A percentile compares a stretch with the other conserved stretches of the same genome.
phyloP scores from a whole-genome alignment of 805 yeast species.

The Candida xyloterini region DNA sequence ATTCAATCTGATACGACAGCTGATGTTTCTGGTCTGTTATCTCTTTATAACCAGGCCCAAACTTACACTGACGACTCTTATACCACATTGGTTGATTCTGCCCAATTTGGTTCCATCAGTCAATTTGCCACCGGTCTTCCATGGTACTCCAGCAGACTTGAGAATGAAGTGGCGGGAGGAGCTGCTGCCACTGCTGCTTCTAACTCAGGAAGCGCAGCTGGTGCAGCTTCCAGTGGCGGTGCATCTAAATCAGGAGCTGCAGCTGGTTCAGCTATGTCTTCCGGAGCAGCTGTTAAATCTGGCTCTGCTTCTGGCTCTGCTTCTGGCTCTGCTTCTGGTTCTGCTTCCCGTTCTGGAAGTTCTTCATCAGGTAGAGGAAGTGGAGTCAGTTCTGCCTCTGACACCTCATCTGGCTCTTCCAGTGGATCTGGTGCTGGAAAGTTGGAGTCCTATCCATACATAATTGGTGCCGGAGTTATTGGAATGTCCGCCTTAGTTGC shows the following conservation, averaged over 20 bases:
- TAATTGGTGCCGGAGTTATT: constrained; percentile 22
- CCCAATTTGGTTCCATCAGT: constrained; percentile 18
- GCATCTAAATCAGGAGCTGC: constrained; percentile 6
- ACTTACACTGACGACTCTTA: constrained; percentile 45
- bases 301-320: constrained; percentile 2
- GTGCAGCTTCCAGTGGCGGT: constrained; percentile 9
- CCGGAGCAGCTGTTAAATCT: constrained; percentile 5
- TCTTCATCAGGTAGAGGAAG: constrained; percentile 2
- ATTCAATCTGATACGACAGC: constrained; percentile 28
- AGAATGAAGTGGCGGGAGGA: constrained; percentile 17
- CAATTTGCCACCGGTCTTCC: constrained; percentile 33
- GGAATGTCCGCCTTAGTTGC: constrained; percentile 26
- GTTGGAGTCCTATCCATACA: constrained; percentile 15
- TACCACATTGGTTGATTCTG: constrained; percentile 37
- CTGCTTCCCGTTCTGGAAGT: neutral
- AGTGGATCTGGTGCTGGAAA: constrained; percentile 12
- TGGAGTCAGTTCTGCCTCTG: constrained; percentile 2
- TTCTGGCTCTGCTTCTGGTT: neutral
- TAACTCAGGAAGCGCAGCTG: too few relatives aligned
- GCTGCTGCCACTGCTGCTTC: constrained; percentile 12
- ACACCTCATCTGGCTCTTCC: constrained; percentile 1
- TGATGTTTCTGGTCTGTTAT: constrained; percentile 32
- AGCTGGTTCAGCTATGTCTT: neutral
- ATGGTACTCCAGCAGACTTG: constrained; percentile 34
- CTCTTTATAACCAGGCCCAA: constrained; percentile 31